Base-by-base conservation (phyloP, 1,284 basidiomycete species). In the Marasmius sp. region DNA sequence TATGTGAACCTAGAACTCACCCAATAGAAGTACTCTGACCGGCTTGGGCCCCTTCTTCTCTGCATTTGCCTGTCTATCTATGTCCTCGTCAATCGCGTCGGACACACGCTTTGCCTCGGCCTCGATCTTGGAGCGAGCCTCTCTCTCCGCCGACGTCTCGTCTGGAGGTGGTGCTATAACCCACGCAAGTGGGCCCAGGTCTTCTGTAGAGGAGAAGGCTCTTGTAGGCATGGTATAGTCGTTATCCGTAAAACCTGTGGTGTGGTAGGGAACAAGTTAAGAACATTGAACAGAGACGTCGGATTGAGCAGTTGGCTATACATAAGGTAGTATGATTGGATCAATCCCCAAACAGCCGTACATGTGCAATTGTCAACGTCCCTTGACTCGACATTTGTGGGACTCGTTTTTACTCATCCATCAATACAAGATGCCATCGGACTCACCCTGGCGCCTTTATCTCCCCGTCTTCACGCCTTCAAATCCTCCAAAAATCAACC, bases 1-100 rank as follows among this genome's bases (percentile, higher is more conserved):
- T 27, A 34, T n/a, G 60, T 51, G 47, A 48, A 22, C 12, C 22
- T n/a, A 4, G 48, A n/a, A 70, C 81, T 67, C 69, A 89, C 88
- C 89, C n/a, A 91, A 79, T 11, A 91, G 73, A 3, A 91, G 76
- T 36, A 91, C 81, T 71, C 89, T 90, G 66, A 89, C 76, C 0
- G 86, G 78, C 64, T 77, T 85, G 1, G 83, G 77, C 3, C 68
- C 77, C 67, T 76, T 86, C 71, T 78, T 85, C 59, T 82, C 81
- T 8, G 80, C 79, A 58, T 73, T 75, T 37, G 81, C 80, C 73
- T 88, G 83, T 48, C 75, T 79, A 69, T 84, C 83, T 48, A 92
- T 70, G 70, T 89, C 83, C 55, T 86, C 85, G 73, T 92, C 90
- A 65, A 92, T 92, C 49, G 77, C 76, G 69, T 89, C 87, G 0